phyloP scores from a whole-genome alignment of 176 grass and related monocot genomes.

The Saccharum officinarum region DNA sequence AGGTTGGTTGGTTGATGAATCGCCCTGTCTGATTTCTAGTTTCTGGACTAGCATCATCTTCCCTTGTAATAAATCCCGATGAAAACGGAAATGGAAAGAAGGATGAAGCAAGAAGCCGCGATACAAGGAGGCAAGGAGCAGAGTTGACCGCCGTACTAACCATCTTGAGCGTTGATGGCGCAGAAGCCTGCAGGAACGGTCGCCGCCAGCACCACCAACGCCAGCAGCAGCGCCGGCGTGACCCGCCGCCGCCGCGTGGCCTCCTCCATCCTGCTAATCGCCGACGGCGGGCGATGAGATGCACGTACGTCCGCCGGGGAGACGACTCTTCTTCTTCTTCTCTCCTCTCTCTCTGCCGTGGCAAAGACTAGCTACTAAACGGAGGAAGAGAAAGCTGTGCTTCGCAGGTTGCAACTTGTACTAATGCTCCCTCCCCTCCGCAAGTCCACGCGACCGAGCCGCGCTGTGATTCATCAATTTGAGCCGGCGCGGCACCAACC shows the following conservation, averaged over 20 bases:
- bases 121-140: background rate
- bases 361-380: background rate
- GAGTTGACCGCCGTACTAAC: conserved; percentile 12
- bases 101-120: background rate
- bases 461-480: background rate
- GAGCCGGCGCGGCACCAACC: background rate
- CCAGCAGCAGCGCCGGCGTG: background rate
- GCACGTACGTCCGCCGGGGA: background rate
- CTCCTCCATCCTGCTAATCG: background rate
- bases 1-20: too few species aligned
- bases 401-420: background rate
- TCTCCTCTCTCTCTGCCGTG: too few species aligned
- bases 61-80: background rate
- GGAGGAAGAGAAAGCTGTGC: background rate
- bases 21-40: background rate
- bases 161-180: conserved; percentile 34
- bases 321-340: background rate
- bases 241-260: conserved; percentile 2
- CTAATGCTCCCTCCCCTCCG: background rate
- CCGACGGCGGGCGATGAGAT: background rate
- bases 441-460: conserved; percentile 1
- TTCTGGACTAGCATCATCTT: background rate
- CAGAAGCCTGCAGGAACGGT: background rate
- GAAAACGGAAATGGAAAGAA: background rate
- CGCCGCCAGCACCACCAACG: conserved; percentile 1